Base-by-base conservation (phyloP, 257 asterid species). In the Penstemon eatonii region DNA sequence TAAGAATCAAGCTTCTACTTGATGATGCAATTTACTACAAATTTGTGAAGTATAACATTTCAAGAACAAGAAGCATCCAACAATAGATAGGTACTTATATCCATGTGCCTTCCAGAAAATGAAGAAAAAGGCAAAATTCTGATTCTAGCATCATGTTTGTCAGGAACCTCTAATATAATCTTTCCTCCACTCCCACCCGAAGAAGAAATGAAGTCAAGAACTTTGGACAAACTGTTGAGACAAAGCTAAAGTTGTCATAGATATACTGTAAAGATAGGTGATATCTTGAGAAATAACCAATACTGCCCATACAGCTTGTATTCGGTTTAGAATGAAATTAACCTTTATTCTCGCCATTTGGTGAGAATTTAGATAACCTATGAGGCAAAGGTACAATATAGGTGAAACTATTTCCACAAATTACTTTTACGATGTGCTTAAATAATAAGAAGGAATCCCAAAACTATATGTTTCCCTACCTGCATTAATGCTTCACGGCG, bases 401-500 rank as follows among this genome's bases (percentile, higher is more conserved):
- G 33, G 49, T 51, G 43, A 5, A 60, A 45, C 43, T 19, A 57
- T 49, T 65, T 4, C 7, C 70, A 63, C 47, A 38, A 7, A 7
- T 40, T 66, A 55, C 15, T 55, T 15, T 25, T 19, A 55, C n/a
- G 49, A 38, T 51, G 25, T 41, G 1, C 59, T 36, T 63, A 19
- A 11, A 60, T 3, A 7, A 6, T 13, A 7, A 43, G n/a, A 70
- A 33, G 4, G 12, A 0, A 56, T 50, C 41, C 53, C 15, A 37
- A 15, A 3, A 37, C 39, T 18, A 41, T 49, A 18, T 54, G 47
- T 56, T 69, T 67, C 43, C 57, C 40, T 46, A 93, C 99, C 99
- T 84, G 87, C 78, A 73, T 77, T 75, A 93, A 75, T 83, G 89
- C 95, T 75, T 93, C 96, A 51, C 80, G 92, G 15, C 99, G 99